Evolutionary conservation across 169 alveolate genomes (phyloP).

Genomic region (Eimeria acervulina): DNA sequence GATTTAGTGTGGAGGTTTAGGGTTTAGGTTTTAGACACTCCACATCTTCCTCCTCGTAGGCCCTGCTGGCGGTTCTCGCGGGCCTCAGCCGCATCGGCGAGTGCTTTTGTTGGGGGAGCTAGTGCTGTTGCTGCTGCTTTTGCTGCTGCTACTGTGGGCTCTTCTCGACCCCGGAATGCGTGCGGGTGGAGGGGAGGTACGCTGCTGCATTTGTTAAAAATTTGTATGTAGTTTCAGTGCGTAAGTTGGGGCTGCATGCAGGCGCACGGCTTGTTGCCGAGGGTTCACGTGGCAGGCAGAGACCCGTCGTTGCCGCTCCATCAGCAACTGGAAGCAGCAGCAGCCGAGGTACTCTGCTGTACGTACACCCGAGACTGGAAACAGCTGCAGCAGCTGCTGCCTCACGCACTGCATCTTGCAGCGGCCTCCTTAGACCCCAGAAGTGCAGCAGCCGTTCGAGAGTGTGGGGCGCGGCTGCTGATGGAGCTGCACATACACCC

Average conservation of each 20-base stretch:
- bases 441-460: slow-evolving; percentile 66
- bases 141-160: not conserved
- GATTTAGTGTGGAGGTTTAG: not conserved
- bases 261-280: slow-evolving; percentile 60
- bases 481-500: slow-evolving; percentile 53
- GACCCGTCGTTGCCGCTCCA: slow-evolving; percentile 61
- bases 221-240: not conserved
- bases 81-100: not conserved
- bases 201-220: too few relatives aligned
- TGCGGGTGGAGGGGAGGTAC: not conserved
- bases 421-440: slow-evolving; percentile 72
- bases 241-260: not conserved
- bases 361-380: slow-evolving; percentile 58
- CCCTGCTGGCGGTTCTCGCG: not conserved
- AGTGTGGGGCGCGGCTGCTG: slow-evolving; percentile 72
- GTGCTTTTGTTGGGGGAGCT: not conserved
- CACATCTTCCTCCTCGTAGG: not conserved
- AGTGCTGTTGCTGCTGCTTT: not conserved
- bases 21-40: slow-evolving; percentile 14
- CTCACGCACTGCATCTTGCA: slow-evolving; percentile 60
- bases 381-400: slow-evolving; percentile 62
- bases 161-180: not conserved
- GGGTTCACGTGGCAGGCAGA: slow-evolving; percentile 45
- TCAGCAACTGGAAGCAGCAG: slow-evolving; percentile 76
- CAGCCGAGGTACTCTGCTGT: slow-evolving; percentile 61